A percentile compares a stretch with the other conserved stretches of the same genome.
Conservation (phyloP, 2,329 filamentous ascomycete species). For the Ophiostoma ulmi region DNA sequence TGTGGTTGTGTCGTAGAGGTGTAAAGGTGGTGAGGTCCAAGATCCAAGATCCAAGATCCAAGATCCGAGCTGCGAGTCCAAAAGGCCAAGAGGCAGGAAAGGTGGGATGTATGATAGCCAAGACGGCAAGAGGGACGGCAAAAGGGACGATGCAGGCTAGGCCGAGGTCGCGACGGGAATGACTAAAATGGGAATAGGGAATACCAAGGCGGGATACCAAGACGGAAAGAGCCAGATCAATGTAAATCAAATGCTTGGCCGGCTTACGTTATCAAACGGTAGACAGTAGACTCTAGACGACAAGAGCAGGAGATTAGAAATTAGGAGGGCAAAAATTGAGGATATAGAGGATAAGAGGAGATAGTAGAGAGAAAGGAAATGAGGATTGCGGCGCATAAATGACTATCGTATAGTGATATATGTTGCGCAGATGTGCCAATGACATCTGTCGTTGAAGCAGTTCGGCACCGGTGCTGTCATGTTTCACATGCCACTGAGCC, state of each 20-base stretch:
- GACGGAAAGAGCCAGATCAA: slow-evolving; percentile 4
- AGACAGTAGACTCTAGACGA: background rate
- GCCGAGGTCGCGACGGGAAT: slow-evolving; percentile 2
- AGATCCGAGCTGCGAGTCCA: background rate
- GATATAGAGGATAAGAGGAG: background rate
- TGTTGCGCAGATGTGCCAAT: background rate
- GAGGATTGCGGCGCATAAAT: background rate
- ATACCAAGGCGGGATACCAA: slow-evolving; percentile 4
- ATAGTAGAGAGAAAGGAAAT: background rate
- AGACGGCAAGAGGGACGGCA: background rate
- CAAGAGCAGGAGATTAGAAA: background rate
- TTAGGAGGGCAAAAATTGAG: background rate
- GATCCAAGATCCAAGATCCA: no score
- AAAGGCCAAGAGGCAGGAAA: background rate
- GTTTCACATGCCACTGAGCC: background rate
- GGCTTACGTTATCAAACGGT: background rate
- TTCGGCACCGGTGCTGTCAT: background rate
- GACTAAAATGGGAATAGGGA: background rate
- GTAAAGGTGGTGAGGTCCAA: background rate
- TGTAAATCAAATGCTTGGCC: slow-evolving; percentile 7
- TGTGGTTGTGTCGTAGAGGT: background rate
- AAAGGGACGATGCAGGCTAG: background rate
- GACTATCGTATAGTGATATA: background rate
- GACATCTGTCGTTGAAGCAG: background rate
- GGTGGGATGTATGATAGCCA: background rate